A percentile compares a stretch with the other conserved stretches of the same genome.
Evolutionary conservation across 495 filamentous ascomycete genomes (phyloP).

Genomic region (Podospora tetraspora): DNA sequence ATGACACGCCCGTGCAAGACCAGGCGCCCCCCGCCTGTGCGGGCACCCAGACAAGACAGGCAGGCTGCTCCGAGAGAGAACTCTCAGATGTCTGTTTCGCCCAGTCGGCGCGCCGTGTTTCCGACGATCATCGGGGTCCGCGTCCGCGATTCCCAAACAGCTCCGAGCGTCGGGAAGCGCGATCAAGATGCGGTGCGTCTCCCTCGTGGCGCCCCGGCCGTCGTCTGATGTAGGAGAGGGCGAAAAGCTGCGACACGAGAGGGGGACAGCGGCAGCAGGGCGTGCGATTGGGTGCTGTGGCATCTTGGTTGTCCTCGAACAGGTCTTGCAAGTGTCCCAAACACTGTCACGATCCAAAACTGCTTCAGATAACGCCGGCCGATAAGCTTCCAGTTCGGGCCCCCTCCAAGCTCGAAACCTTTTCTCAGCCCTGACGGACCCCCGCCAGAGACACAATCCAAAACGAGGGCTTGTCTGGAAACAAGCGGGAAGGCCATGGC

Average conservation of each 20-base stretch:
- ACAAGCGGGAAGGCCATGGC: background rate
- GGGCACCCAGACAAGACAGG: background rate
- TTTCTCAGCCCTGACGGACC: background rate
- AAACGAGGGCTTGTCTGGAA: background rate
- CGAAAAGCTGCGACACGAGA: background rate
- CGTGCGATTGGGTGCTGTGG: background rate
- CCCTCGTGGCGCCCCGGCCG: background rate
- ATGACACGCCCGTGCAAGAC: background rate
- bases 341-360: background rate
- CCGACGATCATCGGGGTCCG: background rate
- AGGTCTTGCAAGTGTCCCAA: background rate
- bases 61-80: background rate
- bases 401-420: background rate
- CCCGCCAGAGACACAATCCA: background rate
- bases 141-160: background rate
- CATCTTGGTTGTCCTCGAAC: background rate
- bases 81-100: background rate
- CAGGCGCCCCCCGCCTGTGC: background rate
- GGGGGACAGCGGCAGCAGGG: background rate
- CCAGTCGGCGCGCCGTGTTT: background rate
- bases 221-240: background rate
- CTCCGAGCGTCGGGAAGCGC: background rate
- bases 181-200: background rate
- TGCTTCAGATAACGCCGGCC: background rate
- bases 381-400: background rate